Evolutionary conservation across 2,329 filamentous ascomycete species (phyloP).

Genomic region (Aspergillus ibericus): DNA sequence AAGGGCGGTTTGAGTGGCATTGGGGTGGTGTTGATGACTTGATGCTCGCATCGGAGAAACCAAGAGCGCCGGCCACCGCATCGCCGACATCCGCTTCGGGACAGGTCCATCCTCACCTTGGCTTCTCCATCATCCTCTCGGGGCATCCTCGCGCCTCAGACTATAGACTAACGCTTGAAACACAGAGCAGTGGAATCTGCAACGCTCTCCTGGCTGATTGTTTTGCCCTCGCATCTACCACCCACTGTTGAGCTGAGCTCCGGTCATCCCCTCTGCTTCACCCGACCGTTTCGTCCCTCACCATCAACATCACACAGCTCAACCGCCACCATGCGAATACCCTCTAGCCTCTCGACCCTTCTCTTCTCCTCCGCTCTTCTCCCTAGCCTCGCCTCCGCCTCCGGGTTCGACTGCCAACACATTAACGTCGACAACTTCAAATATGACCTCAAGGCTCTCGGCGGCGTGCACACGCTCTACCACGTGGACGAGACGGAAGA

Average conservation of each 20-base stretch:
- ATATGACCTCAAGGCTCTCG: conserved; percentile 41
- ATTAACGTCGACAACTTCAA: conserved; percentile 38
- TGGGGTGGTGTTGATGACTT: neutral
- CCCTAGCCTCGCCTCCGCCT: conserved; percentile 29
- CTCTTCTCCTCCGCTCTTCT: conserved; percentile 27
- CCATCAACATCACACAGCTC: neutral
- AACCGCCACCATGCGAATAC: conserved; percentile 34
- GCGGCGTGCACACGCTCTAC: conserved; percentile 39
- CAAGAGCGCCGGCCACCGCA: conserved; percentile 22
- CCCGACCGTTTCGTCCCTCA: conserved; percentile 3
- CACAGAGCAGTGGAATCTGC: neutral
- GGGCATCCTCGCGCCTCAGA: neutral
- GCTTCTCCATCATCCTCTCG: neutral
- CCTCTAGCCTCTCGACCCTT: conserved; percentile 24
- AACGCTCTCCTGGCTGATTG: neutral
- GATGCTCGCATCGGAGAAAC: conserved; percentile 27
- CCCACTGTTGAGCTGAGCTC: conserved; percentile 11
- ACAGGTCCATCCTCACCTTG: conserved; percentile 10
- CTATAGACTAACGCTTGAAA: neutral
- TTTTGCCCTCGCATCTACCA: neutral
- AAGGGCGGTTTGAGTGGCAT: neutral
- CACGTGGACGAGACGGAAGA: conserved; percentile 30
- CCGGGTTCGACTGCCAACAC: conserved; percentile 40
- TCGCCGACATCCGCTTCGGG: conserved; percentile 17
- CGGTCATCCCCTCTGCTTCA: conserved; percentile 6